Base-by-base conservation (phyloP, 768 basidiomycete genomes). In the Porphyrellus cyaneotinctus region DNA sequence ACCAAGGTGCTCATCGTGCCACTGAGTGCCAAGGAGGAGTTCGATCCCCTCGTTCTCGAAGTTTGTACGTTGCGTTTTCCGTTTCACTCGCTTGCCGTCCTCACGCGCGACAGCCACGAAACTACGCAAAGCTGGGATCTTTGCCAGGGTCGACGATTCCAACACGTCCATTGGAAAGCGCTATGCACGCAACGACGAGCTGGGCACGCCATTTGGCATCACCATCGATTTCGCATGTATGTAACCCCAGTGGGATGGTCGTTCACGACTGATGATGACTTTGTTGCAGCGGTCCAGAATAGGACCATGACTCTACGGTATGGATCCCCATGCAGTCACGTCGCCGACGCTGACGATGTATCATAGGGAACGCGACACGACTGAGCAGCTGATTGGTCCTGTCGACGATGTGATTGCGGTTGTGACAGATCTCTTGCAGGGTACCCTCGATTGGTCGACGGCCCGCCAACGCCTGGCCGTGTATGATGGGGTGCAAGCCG, bases 1-100 rank as follows among this genome's bases (percentile, higher is more conserved):
- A 95, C 95, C 58, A 97, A 98, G 72, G 91, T 93, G 58, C 82
- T 97, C 63, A 95, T 99, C 70, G 93, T 97, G 37, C 94, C 97
- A 14, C 76, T 98, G 67, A 94, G 90, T 62, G 81, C 87, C 57
- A 87, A 87, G 67, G 79, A 88, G 20, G 87, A 89, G 58, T 91
- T 97, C 62, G 79, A 82, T 54, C 88, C 91, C 24, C 79, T 95
- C 50, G 83, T 97, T 26, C 76, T 78, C 58, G 88, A 97, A 75
- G 85, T 97, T 65, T 95, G 95, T 97, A 66, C 71, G 95, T 89
- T 22, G 1, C 38, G 6, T 20, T 2, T 30, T 15, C 6, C 0
- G 17, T 33, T 20, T 11, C 9, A 18, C 0, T 15, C 6, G n/a
- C 2, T 2, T 24, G 9, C 12, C 1, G 1, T 14, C 0, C 9